These are phyloP conservation scores for Saururus chinensis DNA, from an alignment of 164 flowering plant species.

Conservation along the genomic window DNA sequence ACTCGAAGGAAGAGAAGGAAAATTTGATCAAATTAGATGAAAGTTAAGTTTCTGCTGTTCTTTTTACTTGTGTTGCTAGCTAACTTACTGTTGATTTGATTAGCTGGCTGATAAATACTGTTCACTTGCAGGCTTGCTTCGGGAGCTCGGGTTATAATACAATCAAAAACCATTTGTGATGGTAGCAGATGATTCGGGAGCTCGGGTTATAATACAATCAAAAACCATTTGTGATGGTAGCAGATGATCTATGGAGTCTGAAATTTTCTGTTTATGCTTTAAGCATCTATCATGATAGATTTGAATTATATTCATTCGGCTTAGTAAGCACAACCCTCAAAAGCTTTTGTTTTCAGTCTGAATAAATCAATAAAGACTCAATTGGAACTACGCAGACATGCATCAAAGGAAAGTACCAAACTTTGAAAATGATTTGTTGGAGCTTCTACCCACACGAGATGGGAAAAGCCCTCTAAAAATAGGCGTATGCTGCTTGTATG, in stretches of 20 bases:
- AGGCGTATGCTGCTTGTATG: constrained; percentile 1
- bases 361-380: too few relatives aligned
- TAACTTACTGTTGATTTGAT: not conserved
- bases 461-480: too few relatives aligned
- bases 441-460: too few relatives aligned
- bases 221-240: constrained; percentile 11
- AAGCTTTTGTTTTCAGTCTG: too few relatives aligned
- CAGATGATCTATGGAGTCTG: constrained; percentile 28
- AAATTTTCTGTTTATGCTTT: too few relatives aligned
- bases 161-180: constrained; percentile 51
- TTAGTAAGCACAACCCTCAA: too few relatives aligned
- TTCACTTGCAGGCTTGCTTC: constrained; percentile 79
- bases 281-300: too few relatives aligned
- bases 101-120: not conserved
- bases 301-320: too few relatives aligned
- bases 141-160: constrained; percentile 96
- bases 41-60: constrained; percentile 50
- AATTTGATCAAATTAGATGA: constrained; percentile 76
- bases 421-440: too few relatives aligned
- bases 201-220: constrained; percentile 89
- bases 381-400: too few relatives aligned
- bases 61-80: not conserved
- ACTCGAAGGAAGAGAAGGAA: constrained; percentile 47
- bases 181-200: constrained; percentile 99
- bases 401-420: too few relatives aligned